Evolutionary conservation across 192 early-diverging fungal genomes (phyloP).

Genomic region (Chytriomyces sp.): DNA sequence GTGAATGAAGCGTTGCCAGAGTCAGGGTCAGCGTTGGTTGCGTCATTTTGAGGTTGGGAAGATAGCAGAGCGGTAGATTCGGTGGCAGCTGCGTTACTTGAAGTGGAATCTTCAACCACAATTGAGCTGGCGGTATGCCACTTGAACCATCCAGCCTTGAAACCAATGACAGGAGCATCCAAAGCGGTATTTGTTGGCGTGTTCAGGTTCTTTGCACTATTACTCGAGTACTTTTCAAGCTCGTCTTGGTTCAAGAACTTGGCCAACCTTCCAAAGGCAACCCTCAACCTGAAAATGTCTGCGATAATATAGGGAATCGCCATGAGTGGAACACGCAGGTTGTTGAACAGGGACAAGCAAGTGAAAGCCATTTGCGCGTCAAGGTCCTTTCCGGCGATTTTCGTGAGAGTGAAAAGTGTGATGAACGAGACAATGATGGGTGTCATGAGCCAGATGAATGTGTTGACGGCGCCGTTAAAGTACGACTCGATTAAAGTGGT

Average conservation of each 20-base stretch:
- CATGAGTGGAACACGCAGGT: slow-evolving; percentile 59
- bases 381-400: slow-evolving; percentile 60
- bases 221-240: slow-evolving; percentile 49
- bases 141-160: slow-evolving; percentile 34
- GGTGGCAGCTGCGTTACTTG: neutral
- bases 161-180: slow-evolving; percentile 30
- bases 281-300: slow-evolving; percentile 56
- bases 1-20: slow-evolving; percentile 13
- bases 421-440: slow-evolving; percentile 63
- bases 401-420: slow-evolving; percentile 65
- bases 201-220: neutral
- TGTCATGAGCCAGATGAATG: slow-evolving; percentile 39
- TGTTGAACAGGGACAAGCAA: slow-evolving; percentile 66
- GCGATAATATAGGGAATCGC: slow-evolving; percentile 66
- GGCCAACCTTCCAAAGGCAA: slow-evolving; percentile 67
- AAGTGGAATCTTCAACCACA: slow-evolving; percentile 15
- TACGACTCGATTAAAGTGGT: slow-evolving; percentile 23
- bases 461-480: slow-evolving; percentile 25
- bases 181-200: neutral
- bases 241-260: slow-evolving; percentile 78
- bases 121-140: slow-evolving; percentile 24
- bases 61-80: slow-evolving; percentile 32
- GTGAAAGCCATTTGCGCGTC: slow-evolving; percentile 73
- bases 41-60: too few relatives aligned
- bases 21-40: neutral